Conservation (phyloP, 768 basidiomycete species). For the Grammothele lineata region DNA sequence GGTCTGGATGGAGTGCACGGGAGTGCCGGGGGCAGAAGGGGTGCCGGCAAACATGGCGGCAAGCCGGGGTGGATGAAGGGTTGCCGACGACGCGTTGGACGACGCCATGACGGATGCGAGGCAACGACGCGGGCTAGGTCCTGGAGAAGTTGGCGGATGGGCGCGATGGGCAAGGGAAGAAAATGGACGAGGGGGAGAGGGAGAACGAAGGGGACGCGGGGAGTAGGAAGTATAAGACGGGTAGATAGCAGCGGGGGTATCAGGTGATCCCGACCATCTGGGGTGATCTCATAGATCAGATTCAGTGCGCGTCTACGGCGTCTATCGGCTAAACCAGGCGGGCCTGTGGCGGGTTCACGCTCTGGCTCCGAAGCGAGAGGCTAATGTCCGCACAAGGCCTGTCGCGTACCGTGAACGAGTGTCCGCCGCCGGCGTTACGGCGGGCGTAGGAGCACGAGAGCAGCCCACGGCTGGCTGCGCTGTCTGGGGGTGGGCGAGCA, state of each 20-base stretch:
- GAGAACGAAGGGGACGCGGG: background rate
- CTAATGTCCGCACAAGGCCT: too few species aligned
- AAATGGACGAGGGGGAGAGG: background rate
- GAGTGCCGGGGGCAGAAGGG: slow-evolving; percentile 78
- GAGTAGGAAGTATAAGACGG: slow-evolving; percentile 8
- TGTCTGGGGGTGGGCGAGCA: too few species aligned
- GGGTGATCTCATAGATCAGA: slow-evolving; percentile 16
- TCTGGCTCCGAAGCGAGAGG: background rate
- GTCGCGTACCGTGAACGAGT: too few species aligned
- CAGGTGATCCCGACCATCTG: slow-evolving; percentile 16
- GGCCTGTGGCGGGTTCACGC: background rate
- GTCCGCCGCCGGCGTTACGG: slow-evolving; percentile 27
- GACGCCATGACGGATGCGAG: slow-evolving; percentile 17
- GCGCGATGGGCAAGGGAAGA: background rate
- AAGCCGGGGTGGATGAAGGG: slow-evolving; percentile 68
- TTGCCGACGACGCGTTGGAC: slow-evolving; percentile 12
- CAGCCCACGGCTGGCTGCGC: too few species aligned
- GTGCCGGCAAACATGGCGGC: slow-evolving; percentile 67
- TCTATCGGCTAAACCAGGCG: too few species aligned
- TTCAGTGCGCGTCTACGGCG: background rate
- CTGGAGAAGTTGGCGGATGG: too few species aligned
- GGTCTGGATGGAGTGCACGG: slow-evolving; percentile 86
- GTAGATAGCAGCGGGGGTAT: slow-evolving; percentile 12
- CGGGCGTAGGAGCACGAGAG: slow-evolving; percentile 16
- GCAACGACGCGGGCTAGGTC: too few species aligned